Conservation (phyloP, 306 rosid species). For the Quercus cerris region DNA sequence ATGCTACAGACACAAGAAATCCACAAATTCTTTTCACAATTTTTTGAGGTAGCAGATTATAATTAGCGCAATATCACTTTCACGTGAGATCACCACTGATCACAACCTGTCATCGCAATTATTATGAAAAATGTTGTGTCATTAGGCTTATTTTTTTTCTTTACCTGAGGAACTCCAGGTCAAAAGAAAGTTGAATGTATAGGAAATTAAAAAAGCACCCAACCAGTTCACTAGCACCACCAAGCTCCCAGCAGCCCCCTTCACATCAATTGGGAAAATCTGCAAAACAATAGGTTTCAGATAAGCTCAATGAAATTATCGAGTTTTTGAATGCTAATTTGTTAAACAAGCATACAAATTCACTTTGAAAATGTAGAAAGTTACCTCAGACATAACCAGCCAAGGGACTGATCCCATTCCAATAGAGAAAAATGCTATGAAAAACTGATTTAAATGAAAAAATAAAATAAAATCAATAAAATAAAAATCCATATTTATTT, state of each 20-base stretch:
- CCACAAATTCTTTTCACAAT: too few relatives aligned
- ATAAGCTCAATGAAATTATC: neutral
- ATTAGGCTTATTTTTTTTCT: neutral
- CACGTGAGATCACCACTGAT: too few relatives aligned
- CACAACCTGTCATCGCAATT: too few relatives aligned
- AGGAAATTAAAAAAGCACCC: constrained; percentile 83
- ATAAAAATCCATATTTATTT: neutral
- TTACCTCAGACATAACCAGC: constrained; percentile 96
- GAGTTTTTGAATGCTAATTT: neutral
- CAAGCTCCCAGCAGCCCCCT: constrained; percentile 81
- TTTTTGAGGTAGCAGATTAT: too few relatives aligned
- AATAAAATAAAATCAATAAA: neutral
- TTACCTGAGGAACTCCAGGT: constrained; percentile 74
- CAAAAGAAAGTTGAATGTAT: constrained; percentile 77
- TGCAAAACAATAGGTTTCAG: constrained; percentile 25
- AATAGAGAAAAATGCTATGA: constrained; percentile 58
- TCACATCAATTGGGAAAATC: constrained; percentile 79
- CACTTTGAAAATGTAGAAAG: neutral
- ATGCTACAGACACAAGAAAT: neutral
- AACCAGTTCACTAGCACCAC: constrained; percentile 74
- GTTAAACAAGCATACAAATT: neutral
- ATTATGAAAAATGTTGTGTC: too few relatives aligned
- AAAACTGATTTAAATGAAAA: constrained; percentile 46
- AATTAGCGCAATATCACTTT: too few relatives aligned
- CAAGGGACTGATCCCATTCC: constrained; percentile 90